Evolutionary conservation across 345 rosid genomes (phyloP), one percentile per base, ranked within the genome.

Genomic region (Psidium guajava): DNA sequence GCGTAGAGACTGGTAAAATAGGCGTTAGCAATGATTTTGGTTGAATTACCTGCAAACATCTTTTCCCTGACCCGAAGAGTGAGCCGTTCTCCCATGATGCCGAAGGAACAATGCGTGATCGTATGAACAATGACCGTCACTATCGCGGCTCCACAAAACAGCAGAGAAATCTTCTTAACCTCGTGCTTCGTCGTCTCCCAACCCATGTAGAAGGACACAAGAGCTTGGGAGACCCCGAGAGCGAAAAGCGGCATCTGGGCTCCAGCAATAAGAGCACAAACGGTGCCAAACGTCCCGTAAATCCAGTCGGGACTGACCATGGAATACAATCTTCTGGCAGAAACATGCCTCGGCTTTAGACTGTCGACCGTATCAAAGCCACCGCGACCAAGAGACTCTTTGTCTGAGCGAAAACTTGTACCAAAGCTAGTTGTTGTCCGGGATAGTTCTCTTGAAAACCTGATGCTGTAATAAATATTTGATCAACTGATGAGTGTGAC

Each of bases 181-280:
- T 97, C 99, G 28, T 80, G 93, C 61, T 90, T 88, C 4, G 95
- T 92, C 32, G 90, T 90, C 13, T 91, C 98, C 98, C 99, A 97
- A 88, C 87, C 94, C 92, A 89, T 89, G 91, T 97, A 97, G 86
- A 86, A 93, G 27, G 99, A 81, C 57, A 97, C 98, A 74, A 97
- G 96, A 69, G 98, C 97, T 82, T 96, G 98, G 36, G 99, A 92
- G 87, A 97, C 94, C 11, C 99, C 99, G 82, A 97, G 96, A 10
- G 99, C 99, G 47, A 97, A 97, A 59, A 97, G 95, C 8, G 99
- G 99, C 99, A 96, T 95, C 88, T 91, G 95, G 44, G 99, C 92
- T 90, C 99, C 99, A 28, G 98, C 94, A 54, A 93, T 87, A 5
- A 97, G 90, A 36, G 98, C 98, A 75, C 93, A 86, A 40, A 95